Evolutionary conservation across 2,329 filamentous ascomycete genomes (phyloP), one percentile per base, ranked within the genome.

Genomic region (Dothideomycetes sp.): DNA sequence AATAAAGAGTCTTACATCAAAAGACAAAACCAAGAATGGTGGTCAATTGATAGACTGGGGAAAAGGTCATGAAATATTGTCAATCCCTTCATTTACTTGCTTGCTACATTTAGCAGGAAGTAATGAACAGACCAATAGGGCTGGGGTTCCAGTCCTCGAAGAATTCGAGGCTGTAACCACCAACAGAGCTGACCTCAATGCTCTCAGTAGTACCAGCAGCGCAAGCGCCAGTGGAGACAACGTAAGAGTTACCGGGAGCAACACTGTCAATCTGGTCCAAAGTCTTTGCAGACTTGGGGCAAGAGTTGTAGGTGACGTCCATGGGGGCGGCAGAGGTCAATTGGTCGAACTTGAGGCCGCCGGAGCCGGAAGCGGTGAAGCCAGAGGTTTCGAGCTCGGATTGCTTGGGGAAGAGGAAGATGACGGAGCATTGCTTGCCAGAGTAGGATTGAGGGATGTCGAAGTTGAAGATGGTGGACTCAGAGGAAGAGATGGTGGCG

Each of bases 351-450:
- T 17, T 43, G 31, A 64, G 51, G n/a, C 56, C 59, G 8, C 69
- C 68, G 2, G 51, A 51, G 12, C 63, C 61, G 3, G 53, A 49
- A 39, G 62, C 54, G n/a, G 39, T 53, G 52, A 50, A 69, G 17
- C 33, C 49, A 29, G 60, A 62, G 3, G 57, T 60, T 25, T 46
- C 45, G 5, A 66, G 55, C 46, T 61, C 54, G 11, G 49, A 45
- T 46, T 48, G 50, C 16, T 42, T 45, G 0, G 69, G 69, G 45
- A 71, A 60, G 25, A 65, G 52, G 54, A 73, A 70, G 43, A 64
- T 54, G n/a, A 71, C 51, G 4, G 61, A 66, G 58, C 69, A 72
- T 22, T 58, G 65, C 45, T 64, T 64, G 44, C 63, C 61, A 25
- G 54, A 44, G 34, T 63, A 57, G 3, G 51, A 52, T 3, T 54